Conservation (phyloP, 106 monocot species). For the Gastrodia elata region DNA sequence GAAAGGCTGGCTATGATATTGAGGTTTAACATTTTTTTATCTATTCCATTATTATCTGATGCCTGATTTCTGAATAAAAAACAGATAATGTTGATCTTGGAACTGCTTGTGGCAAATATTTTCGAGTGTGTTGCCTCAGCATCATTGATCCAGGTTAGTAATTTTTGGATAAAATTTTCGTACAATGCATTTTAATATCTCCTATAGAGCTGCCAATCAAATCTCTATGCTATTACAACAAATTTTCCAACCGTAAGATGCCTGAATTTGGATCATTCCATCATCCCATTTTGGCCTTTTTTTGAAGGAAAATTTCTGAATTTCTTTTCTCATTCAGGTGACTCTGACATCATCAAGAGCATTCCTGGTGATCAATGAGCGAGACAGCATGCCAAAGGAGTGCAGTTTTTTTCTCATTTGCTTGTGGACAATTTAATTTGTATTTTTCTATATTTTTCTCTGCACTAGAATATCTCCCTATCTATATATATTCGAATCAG, state of each 20-base stretch:
- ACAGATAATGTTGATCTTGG: slow-evolving; percentile 61
- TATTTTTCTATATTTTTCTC: too few relatives aligned
- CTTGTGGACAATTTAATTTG: too few relatives aligned
- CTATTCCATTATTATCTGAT: neutral
- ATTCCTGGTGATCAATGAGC: slow-evolving; percentile 35
- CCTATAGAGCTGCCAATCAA: neutral
- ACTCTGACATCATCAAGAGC: slow-evolving; percentile 39
- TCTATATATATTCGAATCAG: too few relatives aligned
- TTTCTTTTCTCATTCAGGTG: slow-evolving; percentile 14
- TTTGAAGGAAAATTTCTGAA: neutral
- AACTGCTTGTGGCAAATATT: slow-evolving; percentile 56
- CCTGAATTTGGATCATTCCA: too few relatives aligned
- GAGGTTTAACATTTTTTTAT: too few relatives aligned
- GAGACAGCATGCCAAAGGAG: neutral
- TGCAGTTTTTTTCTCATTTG: too few relatives aligned
- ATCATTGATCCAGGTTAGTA: slow-evolving; percentile 52
- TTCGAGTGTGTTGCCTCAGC: slow-evolving; percentile 53
- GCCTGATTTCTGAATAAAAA: neutral
- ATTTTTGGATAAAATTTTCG: neutral
- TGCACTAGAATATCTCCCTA: too few relatives aligned
- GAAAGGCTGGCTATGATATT: too few relatives aligned
- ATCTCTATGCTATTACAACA: too few relatives aligned
- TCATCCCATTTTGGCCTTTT: neutral
- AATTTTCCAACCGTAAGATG: too few relatives aligned
- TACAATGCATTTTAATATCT: neutral